These are phyloP conservation scores for Saussurea involucrata DNA, from an alignment of 129 eudicot genomes.

Conservation along the genomic window DNA sequence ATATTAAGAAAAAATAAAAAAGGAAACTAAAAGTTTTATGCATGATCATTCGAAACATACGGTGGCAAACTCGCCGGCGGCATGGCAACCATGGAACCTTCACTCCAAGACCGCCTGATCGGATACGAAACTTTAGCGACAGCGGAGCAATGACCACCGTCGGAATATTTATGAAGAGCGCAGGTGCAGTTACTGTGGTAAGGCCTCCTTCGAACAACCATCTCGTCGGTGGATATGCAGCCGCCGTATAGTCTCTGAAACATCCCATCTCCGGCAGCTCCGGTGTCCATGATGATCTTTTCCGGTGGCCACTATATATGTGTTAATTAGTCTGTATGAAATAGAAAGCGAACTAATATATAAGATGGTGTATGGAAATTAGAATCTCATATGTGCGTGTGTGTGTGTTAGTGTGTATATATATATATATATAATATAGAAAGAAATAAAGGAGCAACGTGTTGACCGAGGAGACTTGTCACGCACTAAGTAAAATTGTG, in stretches of 20 bases:
- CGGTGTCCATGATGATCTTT: slow-evolving; percentile 31
- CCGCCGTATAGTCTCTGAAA: slow-evolving; percentile 36
- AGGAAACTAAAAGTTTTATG: background rate
- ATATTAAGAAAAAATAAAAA: background rate
- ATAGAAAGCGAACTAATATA: background rate
- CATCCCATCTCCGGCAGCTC: slow-evolving; percentile 41
- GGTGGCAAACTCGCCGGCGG: background rate
- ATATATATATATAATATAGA: background rate
- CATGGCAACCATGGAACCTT: slow-evolving; percentile 28
- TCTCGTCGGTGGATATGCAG: slow-evolving; percentile 38
- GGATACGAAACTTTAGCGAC: slow-evolving; percentile 36
- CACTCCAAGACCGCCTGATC: slow-evolving; percentile 50
- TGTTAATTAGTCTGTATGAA: background rate
- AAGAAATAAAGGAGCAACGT: background rate
- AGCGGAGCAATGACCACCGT: slow-evolving; percentile 13
- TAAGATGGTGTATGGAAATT: slow-evolving; percentile 25
- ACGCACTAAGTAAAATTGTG: background rate
- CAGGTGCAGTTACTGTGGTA: slow-evolving; percentile 66
- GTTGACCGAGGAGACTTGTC: background rate
- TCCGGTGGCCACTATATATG: background rate
- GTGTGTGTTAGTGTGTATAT: background rate
- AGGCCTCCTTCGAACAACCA: slow-evolving; percentile 40
- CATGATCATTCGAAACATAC: background rate
- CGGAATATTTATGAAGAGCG: slow-evolving; percentile 42
- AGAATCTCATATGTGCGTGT: background rate